phyloP scores from a whole-genome alignment of 176 grass and related monocot genomes.

The maize (Zea mays) region DNA sequence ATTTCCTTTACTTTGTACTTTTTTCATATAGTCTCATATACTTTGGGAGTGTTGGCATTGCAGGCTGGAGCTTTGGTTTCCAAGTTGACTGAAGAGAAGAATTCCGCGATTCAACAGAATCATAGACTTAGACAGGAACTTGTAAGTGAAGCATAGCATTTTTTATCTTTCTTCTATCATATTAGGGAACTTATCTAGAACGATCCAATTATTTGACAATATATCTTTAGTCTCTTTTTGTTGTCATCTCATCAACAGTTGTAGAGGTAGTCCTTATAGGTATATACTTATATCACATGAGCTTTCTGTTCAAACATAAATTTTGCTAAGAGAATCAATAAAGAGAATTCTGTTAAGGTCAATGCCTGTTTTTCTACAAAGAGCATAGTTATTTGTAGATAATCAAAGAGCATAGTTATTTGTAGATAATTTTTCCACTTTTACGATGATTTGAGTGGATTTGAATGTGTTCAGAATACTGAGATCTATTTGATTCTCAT shows the following conservation, averaged over 20 bases:
- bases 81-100: conserved; percentile 71
- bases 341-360: background rate
- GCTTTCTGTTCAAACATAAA: background rate
- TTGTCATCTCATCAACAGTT: background rate
- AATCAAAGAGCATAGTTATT: background rate
- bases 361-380: background rate
- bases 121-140: conserved; percentile 69
- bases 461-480: background rate
- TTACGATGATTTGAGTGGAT: background rate
- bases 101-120: conserved; percentile 68
- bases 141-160: conserved; percentile 39
- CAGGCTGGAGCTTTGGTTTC: conserved; percentile 63
- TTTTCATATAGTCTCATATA: conserved; percentile 18
- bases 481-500: background rate
- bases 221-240: conserved; percentile 5
- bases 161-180: conserved; percentile 4
- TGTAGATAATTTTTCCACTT: background rate
- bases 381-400: background rate
- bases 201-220: background rate
- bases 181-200: background rate
- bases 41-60: conserved; percentile 10
- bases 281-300: background rate
- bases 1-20: background rate
- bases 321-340: background rate
- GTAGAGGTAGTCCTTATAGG: background rate